Percentiles rank a stretch among this genome's conserved stretches.
phyloP scores from a whole-genome alignment of 2,329 filamentous ascomycete species.

The Canariomyces notabilis region DNA sequence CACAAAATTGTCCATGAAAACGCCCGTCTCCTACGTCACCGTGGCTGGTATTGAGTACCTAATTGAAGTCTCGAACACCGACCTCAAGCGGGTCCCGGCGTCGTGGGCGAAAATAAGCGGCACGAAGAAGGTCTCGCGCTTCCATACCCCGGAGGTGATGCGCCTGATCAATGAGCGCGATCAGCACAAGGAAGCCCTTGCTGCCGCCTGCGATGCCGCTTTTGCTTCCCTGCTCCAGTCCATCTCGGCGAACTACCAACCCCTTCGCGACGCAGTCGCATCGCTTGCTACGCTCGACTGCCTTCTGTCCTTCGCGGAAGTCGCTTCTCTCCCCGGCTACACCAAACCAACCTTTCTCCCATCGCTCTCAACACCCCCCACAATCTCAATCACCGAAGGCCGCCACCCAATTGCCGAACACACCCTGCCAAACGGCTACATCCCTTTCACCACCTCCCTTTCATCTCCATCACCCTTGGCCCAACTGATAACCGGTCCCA shows the following conservation, averaged over 20 bases:
- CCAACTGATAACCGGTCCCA: slow-evolving; percentile 89
- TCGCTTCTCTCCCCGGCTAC: slow-evolving; percentile 85
- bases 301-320: slow-evolving; percentile 75
- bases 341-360: slow-evolving; percentile 65
- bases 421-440: slow-evolving; percentile 77
- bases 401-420: slow-evolving; percentile 97
- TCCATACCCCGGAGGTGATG: slow-evolving; percentile 89
- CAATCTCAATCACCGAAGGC: slow-evolving; percentile 66
- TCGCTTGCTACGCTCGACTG: slow-evolving; percentile 85
- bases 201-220: slow-evolving; percentile 82
- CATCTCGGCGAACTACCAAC: slow-evolving; percentile 80
- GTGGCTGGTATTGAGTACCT: slow-evolving; percentile 91
- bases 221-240: slow-evolving; percentile 67
- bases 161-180: slow-evolving; percentile 80
- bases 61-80: slow-evolving; percentile 79
- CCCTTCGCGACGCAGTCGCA: slow-evolving; percentile 81
- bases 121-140: slow-evolving; percentile 86
- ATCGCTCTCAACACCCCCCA: slow-evolving; percentile 53
- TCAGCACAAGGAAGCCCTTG: slow-evolving; percentile 89
- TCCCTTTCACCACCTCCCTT: slow-evolving; percentile 80
- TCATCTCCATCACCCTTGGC: slow-evolving; percentile 62
- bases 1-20: slow-evolving; percentile 63
- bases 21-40: slow-evolving; percentile 70
- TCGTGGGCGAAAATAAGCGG: slow-evolving; percentile 94
- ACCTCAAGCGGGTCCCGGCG: slow-evolving; percentile 82